These are phyloP conservation scores for Harrya chromipes DNA, from an alignment of 768 basidiomycete species.

Conservation along the genomic window DNA sequence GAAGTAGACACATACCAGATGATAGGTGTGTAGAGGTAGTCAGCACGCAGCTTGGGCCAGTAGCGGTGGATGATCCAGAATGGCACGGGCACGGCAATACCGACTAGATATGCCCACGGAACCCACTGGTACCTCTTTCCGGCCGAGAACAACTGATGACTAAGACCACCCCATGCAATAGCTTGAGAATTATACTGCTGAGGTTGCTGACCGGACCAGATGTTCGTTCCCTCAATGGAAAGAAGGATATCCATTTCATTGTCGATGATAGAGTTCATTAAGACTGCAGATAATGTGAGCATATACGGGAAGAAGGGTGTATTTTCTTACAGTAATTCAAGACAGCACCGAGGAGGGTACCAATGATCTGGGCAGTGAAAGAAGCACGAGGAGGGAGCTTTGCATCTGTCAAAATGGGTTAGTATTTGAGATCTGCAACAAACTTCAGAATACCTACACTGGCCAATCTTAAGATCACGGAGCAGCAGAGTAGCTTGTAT, in stretches of 20 bases:
- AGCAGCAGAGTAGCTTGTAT: constrained; percentile 51
- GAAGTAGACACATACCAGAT: constrained; percentile 19
- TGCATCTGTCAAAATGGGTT: constrained; percentile 21
- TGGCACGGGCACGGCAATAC: constrained; percentile 37
- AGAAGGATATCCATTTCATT: constrained; percentile 49
- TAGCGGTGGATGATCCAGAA: constrained; percentile 39
- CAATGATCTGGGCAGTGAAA: constrained; percentile 55
- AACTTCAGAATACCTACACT: constrained; percentile 10
- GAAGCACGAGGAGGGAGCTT: constrained; percentile 65
- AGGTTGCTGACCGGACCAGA: constrained; percentile 32
- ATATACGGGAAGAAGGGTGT: neutral
- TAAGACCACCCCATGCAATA: constrained; percentile 40
- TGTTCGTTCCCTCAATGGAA: constrained; percentile 49
- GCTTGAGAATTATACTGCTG: constrained; percentile 33
- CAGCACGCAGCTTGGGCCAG: constrained; percentile 31
- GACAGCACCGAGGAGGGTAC: constrained; percentile 52
- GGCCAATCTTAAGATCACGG: constrained; percentile 51
- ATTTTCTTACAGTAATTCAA: constrained; percentile 41
- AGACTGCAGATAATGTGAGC: constrained; percentile 36
- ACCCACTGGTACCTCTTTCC: constrained; percentile 38
- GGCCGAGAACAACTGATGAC: constrained; percentile 32
- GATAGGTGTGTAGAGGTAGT: constrained; percentile 31
- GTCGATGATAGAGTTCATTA: constrained; percentile 60
- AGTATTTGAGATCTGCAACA: constrained; percentile 35
- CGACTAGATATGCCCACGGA: constrained; percentile 33